phyloP scores from a whole-genome alignment of 257 asterid genomes.

The Jacaranda copaia region DNA sequence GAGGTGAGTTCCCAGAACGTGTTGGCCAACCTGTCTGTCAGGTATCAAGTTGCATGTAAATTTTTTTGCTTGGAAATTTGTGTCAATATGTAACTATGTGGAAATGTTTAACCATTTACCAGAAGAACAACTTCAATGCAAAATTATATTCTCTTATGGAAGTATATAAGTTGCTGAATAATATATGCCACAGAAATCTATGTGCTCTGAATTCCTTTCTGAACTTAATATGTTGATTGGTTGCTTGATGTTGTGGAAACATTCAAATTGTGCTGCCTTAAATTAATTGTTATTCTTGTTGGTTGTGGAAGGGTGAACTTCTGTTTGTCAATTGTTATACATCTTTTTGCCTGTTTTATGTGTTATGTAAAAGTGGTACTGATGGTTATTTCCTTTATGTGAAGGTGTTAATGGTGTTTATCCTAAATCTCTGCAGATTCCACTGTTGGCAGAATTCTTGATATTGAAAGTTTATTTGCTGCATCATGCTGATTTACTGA shows the following conservation, averaged over 20 bases:
- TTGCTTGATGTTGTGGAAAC: slow-evolving; percentile 26
- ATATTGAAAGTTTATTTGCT: slow-evolving; percentile 17
- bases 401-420: slow-evolving; percentile 21
- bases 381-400: slow-evolving; percentile 16
- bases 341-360: not conserved
- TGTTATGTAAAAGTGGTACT: slow-evolving; percentile 7
- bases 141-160: not conserved
- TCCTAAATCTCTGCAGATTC: not conserved
- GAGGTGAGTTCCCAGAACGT: slow-evolving; percentile 67
- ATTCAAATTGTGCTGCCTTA: slow-evolving; percentile 2
- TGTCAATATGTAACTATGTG: not conserved
- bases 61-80: slow-evolving; percentile 4
- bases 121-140: slow-evolving; percentile 1
- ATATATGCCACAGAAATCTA: not conserved
- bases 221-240: slow-evolving; percentile 18
- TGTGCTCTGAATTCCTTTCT: slow-evolving; percentile 22
- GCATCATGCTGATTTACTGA: not conserved
- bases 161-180: slow-evolving; percentile 14
- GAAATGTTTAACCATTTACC: slow-evolving; percentile 1
- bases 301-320: slow-evolving; percentile 11
- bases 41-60: slow-evolving; percentile 47
- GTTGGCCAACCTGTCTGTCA: slow-evolving; percentile 74
- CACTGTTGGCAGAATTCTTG: not conserved
- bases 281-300: slow-evolving; percentile 6
- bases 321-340: not conserved